A percentile compares a stretch with the other conserved stretches of the same genome.
Evolutionary conservation across 306 rosid genomes (phyloP).

Genomic region (Sophora flavescens): DNA sequence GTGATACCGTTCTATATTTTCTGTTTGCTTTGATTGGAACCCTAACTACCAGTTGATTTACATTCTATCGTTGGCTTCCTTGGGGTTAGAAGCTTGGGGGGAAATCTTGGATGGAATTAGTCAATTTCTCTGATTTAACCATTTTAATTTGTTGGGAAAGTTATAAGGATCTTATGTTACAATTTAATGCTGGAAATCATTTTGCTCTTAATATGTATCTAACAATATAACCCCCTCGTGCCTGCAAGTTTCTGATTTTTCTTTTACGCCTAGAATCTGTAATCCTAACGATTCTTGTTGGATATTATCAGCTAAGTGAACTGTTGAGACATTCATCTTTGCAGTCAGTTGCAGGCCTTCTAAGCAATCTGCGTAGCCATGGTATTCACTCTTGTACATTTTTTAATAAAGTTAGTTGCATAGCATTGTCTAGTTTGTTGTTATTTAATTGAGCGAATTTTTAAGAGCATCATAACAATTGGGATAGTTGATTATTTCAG

Average conservation of each 20-base stretch:
- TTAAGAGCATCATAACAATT: neutral
- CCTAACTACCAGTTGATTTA: conserved; percentile 20
- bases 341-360: conserved; percentile 73
- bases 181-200: neutral
- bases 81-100: conserved; percentile 1
- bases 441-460: conserved; percentile 15
- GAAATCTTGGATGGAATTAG: neutral
- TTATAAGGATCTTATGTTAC: conserved; percentile 30
- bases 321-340: conserved; percentile 76
- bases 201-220: conserved; percentile 4
- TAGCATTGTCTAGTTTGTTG: conserved; percentile 24
- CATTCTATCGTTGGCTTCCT: conserved; percentile 28
- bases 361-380: conserved; percentile 82
- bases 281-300: conserved; percentile 41
- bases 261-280: conserved; percentile 10
- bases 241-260: conserved; percentile 22
- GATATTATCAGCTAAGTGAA: conserved; percentile 70
- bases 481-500: conserved; percentile 22
- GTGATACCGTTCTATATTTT: conserved; percentile 1
- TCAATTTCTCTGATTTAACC: conserved; percentile 4
- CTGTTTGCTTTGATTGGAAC: conserved; percentile 3
- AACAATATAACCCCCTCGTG: conserved; percentile 11
- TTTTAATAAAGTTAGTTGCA: conserved; percentile 22
- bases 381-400: conserved; percentile 56
- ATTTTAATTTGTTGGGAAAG: conserved; percentile 13